These are phyloP conservation scores for Albophoma yamanashiensis DNA, from an alignment of 2,329 filamentous ascomycete species.

Conservation along the genomic window DNA sequence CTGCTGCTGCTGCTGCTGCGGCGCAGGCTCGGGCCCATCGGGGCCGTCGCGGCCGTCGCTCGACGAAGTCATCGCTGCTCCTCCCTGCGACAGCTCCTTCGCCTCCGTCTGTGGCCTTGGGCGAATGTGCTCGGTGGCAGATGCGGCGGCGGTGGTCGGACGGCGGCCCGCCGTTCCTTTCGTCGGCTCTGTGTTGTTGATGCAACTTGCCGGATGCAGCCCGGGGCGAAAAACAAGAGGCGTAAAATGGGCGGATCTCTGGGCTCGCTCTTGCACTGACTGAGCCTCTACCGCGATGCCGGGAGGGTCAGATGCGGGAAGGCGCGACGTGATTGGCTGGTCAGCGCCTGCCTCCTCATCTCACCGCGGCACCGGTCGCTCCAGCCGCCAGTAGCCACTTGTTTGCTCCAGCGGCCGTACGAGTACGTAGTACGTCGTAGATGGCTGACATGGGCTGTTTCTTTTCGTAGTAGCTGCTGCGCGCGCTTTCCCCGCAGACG, in stretches of 20 bases:
- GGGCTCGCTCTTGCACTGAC: not conserved
- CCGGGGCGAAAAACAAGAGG: slow-evolving; percentile 9
- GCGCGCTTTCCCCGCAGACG: not conserved
- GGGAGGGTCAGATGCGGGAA: slow-evolving; percentile 8
- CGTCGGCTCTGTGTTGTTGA: slow-evolving; percentile 3
- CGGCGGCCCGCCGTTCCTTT: not conserved
- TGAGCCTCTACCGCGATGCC: slow-evolving; percentile 5
- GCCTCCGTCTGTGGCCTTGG: slow-evolving; percentile 21
- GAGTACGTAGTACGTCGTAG: too few relatives aligned
- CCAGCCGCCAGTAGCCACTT: not conserved
- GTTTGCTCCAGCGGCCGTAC: not conserved
- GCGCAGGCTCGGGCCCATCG: slow-evolving; percentile 6
- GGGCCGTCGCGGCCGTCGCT: slow-evolving; percentile 26
- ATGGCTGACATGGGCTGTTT: not conserved
- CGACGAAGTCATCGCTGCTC: slow-evolving; percentile 53
- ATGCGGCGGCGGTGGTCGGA: not conserved
- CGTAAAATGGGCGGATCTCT: slow-evolving; percentile 1
- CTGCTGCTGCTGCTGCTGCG: not conserved
- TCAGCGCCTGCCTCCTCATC: slow-evolving; percentile 2
- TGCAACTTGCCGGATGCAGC: slow-evolving; percentile 2
- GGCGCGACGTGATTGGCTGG: slow-evolving; percentile 11
- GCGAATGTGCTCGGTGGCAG: not conserved
- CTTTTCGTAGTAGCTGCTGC: not conserved
- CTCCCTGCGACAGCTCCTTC: slow-evolving; percentile 41
- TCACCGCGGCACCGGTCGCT: slow-evolving; percentile 1